These are phyloP conservation scores for Phytophthora hybrid DNA, from an alignment of 352 stramenopile species.

Conservation along the genomic window DNA sequence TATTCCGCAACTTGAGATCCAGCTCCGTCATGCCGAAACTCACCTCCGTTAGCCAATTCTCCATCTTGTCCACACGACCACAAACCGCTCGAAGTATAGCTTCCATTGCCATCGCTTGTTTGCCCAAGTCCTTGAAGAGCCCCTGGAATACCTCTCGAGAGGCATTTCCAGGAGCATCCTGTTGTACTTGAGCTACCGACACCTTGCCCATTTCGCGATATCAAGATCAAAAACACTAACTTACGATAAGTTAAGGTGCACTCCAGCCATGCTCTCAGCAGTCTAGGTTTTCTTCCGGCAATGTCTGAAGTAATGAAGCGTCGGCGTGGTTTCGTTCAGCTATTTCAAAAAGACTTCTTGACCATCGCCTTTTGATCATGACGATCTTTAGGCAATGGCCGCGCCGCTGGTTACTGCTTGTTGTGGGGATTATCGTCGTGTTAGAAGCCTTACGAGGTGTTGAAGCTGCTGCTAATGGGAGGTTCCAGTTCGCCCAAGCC, in stretches of 20 bases:
- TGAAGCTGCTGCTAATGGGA: slow-evolving; percentile 35
- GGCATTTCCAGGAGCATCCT: slow-evolving; percentile 25
- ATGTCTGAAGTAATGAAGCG: slow-evolving; percentile 11
- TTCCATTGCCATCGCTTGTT: slow-evolving; percentile 82
- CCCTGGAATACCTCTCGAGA: slow-evolving; percentile 74
- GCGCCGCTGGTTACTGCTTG: neutral
- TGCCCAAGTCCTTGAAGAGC: slow-evolving; percentile 76
- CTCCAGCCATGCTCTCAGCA: neutral
- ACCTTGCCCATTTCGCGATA: slow-evolving; percentile 39
- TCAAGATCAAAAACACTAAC: slow-evolving; percentile 9
- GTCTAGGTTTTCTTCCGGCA: neutral
- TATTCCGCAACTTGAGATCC: slow-evolving; percentile 78
- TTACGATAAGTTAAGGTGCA: neutral
- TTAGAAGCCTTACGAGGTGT: neutral
- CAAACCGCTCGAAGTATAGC: slow-evolving; percentile 72
- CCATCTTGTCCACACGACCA: slow-evolving; percentile 78
- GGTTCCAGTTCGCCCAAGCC: slow-evolving; percentile 68
- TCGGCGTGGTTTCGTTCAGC: slow-evolving; percentile 25
- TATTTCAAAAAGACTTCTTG: slow-evolving; percentile 21
- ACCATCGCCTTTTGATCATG: slow-evolving; percentile 21
- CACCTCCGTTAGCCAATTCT: slow-evolving; percentile 78
- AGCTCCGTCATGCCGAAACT: slow-evolving; percentile 81
- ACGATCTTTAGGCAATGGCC: slow-evolving; percentile 8
- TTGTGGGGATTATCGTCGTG: neutral
- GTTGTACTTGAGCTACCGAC: slow-evolving; percentile 27